A percentile compares a stretch with the other conserved stretches of the same genome.
phyloP scores from a whole-genome alignment of 257 asterid species.

The Solanum sitiens region DNA sequence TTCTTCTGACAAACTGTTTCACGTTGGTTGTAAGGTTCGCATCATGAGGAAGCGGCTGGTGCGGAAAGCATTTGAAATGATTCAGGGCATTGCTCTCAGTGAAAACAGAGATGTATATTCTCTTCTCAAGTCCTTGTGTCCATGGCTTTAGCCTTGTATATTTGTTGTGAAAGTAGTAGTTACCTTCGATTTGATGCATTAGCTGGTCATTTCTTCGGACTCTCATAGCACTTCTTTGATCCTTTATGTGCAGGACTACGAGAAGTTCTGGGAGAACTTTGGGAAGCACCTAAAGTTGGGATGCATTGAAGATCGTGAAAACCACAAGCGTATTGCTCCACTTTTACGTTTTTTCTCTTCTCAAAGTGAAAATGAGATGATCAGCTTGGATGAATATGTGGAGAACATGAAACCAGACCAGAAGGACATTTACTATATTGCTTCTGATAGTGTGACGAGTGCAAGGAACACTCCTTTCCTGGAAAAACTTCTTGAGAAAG shows the following conservation, averaged over 20 bases:
- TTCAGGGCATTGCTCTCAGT: constrained; percentile 84
- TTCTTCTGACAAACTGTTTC: not conserved
- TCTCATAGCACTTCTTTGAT: not conserved
- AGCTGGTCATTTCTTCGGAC: not conserved
- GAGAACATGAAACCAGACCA: constrained; percentile 91
- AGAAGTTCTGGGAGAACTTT: constrained; percentile 77
- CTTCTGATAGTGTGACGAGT: constrained; percentile 80
- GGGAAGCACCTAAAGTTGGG: constrained; percentile 90
- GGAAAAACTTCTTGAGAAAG: constrained; percentile 86
- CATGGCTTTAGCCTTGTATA: not conserved
- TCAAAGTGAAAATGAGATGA: constrained; percentile 66
- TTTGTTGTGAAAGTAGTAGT: not conserved
- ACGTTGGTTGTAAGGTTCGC: constrained; percentile 49
- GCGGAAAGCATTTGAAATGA: constrained; percentile 98
- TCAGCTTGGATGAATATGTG: constrained; percentile 91
- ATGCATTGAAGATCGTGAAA: constrained; percentile 94
- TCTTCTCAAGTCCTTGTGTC: not conserved
- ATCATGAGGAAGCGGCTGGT: constrained; percentile 97
- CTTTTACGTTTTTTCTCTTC: constrained; percentile 83
- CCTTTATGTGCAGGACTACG: constrained; percentile 58
- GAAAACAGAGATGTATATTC: constrained; percentile 62
- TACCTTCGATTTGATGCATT: not conserved
- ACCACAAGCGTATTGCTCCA: constrained; percentile 96
- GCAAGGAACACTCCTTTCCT: constrained; percentile 93
- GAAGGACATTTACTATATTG: constrained; percentile 79